These are phyloP conservation scores for Blastomyces gilchristii DNA, from an alignment of 2,329 filamentous ascomycete genomes.

Conservation along the genomic window DNA sequence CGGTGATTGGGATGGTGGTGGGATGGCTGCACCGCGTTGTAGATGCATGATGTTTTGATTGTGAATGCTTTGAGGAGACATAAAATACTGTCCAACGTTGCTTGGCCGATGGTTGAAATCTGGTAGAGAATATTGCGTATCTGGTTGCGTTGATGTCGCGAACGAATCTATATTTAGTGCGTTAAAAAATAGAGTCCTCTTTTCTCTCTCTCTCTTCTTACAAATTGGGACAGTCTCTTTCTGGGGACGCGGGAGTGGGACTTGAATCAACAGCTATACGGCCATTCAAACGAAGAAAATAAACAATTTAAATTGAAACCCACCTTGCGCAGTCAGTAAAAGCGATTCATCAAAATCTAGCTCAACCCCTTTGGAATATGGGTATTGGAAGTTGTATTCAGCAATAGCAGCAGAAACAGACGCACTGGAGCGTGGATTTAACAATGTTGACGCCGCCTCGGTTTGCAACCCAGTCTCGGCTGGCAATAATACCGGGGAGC, in stretches of 20 bases:
- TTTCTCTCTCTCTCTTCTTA: too few relatives aligned
- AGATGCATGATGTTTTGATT: neutral
- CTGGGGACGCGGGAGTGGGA: neutral
- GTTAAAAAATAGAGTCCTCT: neutral
- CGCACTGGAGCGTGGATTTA: neutral
- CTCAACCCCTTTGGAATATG: neutral
- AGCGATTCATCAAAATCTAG: neutral
- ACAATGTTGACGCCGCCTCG: neutral
- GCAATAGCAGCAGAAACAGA: constrained; percentile 1
- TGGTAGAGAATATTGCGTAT: neutral
- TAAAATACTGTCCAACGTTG: neutral
- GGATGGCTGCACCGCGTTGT: neutral
- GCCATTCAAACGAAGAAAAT: neutral
- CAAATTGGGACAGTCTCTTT: neutral
- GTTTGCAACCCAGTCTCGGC: neutral
- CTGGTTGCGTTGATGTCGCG: neutral
- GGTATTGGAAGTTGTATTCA: neutral
- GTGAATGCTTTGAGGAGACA: neutral
- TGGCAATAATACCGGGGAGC: neutral
- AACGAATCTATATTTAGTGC: neutral
- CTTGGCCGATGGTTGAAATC: neutral
- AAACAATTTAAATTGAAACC: neutral
- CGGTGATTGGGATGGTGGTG: neutral
- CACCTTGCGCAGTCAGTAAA: constrained; percentile 1
- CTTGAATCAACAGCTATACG: neutral